Conservation (phyloP, 768 basidiomycete genomes). For the Phaeotremella fagi region DNA sequence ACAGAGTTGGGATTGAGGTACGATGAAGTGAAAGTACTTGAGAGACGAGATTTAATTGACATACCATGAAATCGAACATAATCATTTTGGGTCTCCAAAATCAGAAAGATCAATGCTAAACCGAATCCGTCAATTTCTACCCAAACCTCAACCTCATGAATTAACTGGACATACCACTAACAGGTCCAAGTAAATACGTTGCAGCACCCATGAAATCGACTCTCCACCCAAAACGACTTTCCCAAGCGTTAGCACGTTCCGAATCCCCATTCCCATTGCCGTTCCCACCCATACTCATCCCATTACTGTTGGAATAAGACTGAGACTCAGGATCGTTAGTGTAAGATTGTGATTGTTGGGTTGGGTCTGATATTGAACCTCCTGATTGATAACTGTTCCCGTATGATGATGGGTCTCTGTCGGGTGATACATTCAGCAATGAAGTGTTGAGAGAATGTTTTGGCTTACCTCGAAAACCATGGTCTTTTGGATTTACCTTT, state of each 20-base stretch:
- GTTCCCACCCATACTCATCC: conserved; percentile 16
- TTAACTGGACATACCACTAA: conserved; percentile 58
- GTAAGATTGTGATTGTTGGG: conserved; percentile 35
- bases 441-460: conserved; percentile 37
- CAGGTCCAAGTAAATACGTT: conserved; percentile 64
- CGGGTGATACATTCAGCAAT: background rate
- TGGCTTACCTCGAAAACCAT: conserved; percentile 56
- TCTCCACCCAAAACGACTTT: conserved; percentile 63
- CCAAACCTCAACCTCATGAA: background rate
- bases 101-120: conserved; percentile 60
- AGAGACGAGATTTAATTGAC: conserved; percentile 22
- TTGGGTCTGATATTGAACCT: conserved; percentile 50
- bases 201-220: conserved; percentile 64
- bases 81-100: conserved; percentile 73
- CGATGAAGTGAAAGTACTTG: background rate
- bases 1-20: conserved; percentile 2
- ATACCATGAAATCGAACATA: conserved; percentile 72
- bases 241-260: conserved; percentile 59
- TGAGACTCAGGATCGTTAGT: conserved; percentile 50
- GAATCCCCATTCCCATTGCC: conserved; percentile 50
- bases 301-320: conserved; percentile 49
- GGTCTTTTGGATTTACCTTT: conserved; percentile 49
- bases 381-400: conserved; percentile 66
- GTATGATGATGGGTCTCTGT: conserved; percentile 40
- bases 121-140: background rate